phyloP scores from a whole-genome alignment of 2,329 filamentous ascomycete genomes.

The Dactylellina cionopaga region DNA sequence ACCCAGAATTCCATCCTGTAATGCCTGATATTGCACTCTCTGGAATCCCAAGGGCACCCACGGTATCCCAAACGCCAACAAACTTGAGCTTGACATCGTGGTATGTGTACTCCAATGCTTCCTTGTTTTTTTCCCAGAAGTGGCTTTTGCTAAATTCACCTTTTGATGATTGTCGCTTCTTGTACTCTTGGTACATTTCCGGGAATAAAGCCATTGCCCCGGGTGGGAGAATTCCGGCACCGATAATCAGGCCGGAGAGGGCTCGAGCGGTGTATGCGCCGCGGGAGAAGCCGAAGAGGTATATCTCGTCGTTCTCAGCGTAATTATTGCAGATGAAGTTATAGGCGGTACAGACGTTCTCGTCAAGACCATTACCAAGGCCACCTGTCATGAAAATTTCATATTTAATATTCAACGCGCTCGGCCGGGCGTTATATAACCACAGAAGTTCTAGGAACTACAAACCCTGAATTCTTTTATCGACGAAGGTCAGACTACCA shows the following conservation, averaged over 20 bases:
- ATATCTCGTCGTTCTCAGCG: constrained; percentile 68
- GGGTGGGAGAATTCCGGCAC: constrained; percentile 66
- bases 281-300: constrained; percentile 69
- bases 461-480: constrained; percentile 45
- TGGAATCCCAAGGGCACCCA: constrained; percentile 64
- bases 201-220: constrained; percentile 68
- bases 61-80: constrained; percentile 67
- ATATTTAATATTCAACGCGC: background rate
- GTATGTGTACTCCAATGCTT: background rate
- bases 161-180: constrained; percentile 26
- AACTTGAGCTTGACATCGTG: constrained; percentile 63
- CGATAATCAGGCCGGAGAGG: constrained; percentile 66
- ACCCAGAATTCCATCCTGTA: constrained; percentile 15
- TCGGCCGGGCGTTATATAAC: background rate
- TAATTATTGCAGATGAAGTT: constrained; percentile 72
- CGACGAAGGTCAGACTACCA: constrained; percentile 40
- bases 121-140: too few species aligned
- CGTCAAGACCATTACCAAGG: constrained; percentile 56
- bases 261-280: constrained; percentile 70
- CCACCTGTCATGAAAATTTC: constrained; percentile 45
- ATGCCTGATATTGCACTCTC: constrained; percentile 42
- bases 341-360: constrained; percentile 70
- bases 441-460: background rate
- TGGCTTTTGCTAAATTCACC: constrained; percentile 21
- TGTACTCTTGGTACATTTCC: constrained; percentile 66